Evolutionary conservation across 2,329 filamentous ascomycete genomes (phyloP), one percentile per base, ranked within the genome.

Genomic region (Metarhizium rileyi): DNA sequence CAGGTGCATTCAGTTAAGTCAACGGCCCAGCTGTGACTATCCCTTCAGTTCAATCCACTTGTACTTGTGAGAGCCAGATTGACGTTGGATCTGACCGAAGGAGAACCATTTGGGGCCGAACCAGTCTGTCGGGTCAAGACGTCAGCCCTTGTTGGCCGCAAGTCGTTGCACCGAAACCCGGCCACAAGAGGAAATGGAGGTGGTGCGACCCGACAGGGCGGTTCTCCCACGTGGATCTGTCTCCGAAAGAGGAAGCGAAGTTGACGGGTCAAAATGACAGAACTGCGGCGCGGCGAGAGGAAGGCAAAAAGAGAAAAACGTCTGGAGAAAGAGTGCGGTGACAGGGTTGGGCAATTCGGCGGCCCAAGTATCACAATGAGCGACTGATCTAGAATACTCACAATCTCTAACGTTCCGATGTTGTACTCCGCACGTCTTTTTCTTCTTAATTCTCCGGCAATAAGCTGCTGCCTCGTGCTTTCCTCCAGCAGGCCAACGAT

Each of bases 91-190:
- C 47, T 52, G 40, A 49, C 44, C 44, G 51, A 50, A 50, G 42
- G 38, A 41, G 43, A 28, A 45, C 20, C 25, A 38, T 28, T 48
- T 46, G 45, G 35, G 48, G 48, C 48, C 40, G 51, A 53, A 30
- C 51, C 51, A 53, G 30, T 42, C 48, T 53, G 48, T 48, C 51
- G 51, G 51, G 51, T 50, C 49, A 48, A n/a, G 30, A 44, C n/a
- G 22, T n/a, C 12, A 22, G 23, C 48, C 38, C 48, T 22, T 41
- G 46, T 47, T 46, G 26, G 36, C 10, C 44, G 20, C 35, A 41
- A n/a, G 18, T 33, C 38, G 43, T 51, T 28, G 41, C 46, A 44
- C 51, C n/a, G 20, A 35, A 40, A 30, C 7, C 22, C 44, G 40
- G 28, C 42, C 18, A 46, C 30, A 18, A 43, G 41, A 23, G 7